Evolutionary conservation across 495 filamentous ascomycete species (phyloP), one percentile per base, ranked within the genome.

Genomic region (Melanomma pulvis-pyrius): DNA sequence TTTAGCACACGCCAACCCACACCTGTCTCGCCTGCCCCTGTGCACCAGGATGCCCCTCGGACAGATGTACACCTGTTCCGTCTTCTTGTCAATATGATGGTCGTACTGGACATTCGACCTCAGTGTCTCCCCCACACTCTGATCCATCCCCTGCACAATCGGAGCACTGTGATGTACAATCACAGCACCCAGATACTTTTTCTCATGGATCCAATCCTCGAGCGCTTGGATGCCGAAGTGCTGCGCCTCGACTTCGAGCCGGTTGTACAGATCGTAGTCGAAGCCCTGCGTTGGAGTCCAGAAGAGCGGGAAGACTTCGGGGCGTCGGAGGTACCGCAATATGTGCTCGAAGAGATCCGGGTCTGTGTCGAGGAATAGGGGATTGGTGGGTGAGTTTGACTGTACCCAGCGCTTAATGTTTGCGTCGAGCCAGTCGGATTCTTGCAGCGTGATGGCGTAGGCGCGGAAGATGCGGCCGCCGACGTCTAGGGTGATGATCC

Each of bases 311-410:
- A 36, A 57, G 19, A 28, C 34, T 7, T 34, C 6, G 15, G 53
- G 53, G 32, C 32, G 53, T 21, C 53, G 53, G 21, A 57, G 8
- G 30, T n/a, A 57, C 9, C 21, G 19, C 28, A 57, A 19, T 3
- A 57, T 11, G 53, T 57, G 32, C 17, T 3, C n/a, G 30, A 57
- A 57, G 53, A 24, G 11, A 41, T 66, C 55, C 59, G 56, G 6
- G 44, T 48, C 24, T 2, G 28, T 19, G 53, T 57, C 53, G 13
- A 57, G 4, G 30, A 57, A 57, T 5, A 22, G 2, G 28, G 12
- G 26, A 13, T 25, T 13, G 24, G 21, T 26, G 8, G 7, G 47
- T 50, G 8, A 19, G 47, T 7, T n/a, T 7, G 8, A 7, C 7
- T 7, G 15, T 7, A 50, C 8, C 19, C 8, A 7, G 47, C 7